Percentiles rank a stretch among this genome's conserved stretches.
phyloP scores from a whole-genome alignment of 495 filamentous ascomycete species.

The Aspergillus sclerotioniger region DNA sequence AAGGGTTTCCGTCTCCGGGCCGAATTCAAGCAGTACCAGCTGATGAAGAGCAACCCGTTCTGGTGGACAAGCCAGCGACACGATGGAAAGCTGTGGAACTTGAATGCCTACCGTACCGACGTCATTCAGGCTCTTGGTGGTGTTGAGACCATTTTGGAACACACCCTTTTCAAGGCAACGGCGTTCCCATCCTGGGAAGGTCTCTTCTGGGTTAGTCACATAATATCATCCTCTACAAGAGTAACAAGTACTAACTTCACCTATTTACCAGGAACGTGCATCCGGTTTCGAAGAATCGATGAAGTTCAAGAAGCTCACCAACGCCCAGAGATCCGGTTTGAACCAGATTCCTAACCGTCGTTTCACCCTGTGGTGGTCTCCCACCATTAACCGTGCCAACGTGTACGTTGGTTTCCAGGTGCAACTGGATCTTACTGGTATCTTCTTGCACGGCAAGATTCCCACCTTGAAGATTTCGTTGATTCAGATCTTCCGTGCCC shows the following conservation, averaged over 20 bases:
- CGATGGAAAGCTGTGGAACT: slow-evolving; percentile 97
- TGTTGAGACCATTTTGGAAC: slow-evolving; percentile 99
- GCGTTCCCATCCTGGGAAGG: slow-evolving; percentile 99
- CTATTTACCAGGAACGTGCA: too few relatives aligned
- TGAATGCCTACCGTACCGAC: slow-evolving; percentile 97
- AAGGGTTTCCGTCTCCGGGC: slow-evolving; percentile 96
- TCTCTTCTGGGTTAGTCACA: slow-evolving; percentile 90
- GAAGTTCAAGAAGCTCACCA: slow-evolving; percentile 99
- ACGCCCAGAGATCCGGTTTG: slow-evolving; percentile 95
- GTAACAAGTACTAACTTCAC: background rate
- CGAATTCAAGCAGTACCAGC: slow-evolving; percentile 97
- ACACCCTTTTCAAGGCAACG: slow-evolving; percentile 97
- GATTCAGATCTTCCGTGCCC: slow-evolving; percentile 99
- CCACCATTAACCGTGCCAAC: slow-evolving; percentile 64
- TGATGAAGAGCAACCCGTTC: slow-evolving; percentile 99
- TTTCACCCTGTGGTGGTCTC: slow-evolving; percentile 98
- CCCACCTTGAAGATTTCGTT: slow-evolving; percentile 97
- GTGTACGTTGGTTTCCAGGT: slow-evolving; percentile 92
- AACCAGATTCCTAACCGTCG: slow-evolving; percentile 99
- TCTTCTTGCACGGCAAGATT: slow-evolving; percentile 99
- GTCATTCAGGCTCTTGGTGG: slow-evolving; percentile 98
- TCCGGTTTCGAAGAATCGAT: slow-evolving; percentile 46
- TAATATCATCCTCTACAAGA: background rate
- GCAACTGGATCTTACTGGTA: slow-evolving; percentile 96
- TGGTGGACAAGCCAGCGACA: slow-evolving; percentile 99